Evolutionary conservation across 129 eudicot genomes (phyloP).

Genomic region (Logfia minima): DNA sequence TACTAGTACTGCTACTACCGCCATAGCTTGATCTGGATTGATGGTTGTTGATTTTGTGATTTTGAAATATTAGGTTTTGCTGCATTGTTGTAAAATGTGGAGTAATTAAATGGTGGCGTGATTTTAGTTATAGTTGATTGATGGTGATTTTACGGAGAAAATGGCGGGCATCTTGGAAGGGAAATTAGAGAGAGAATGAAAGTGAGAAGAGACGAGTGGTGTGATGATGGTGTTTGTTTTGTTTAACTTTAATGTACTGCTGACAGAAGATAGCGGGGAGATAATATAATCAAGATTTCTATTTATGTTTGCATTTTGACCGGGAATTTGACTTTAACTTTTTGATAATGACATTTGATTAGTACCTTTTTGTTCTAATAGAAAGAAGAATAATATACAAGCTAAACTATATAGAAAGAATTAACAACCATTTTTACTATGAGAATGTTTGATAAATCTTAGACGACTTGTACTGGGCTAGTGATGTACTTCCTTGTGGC

Average conservation of each 20-base stretch:
- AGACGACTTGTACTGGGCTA: too few relatives aligned
- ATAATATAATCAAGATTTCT: conserved; percentile 2
- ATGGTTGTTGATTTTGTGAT: conserved; percentile 19
- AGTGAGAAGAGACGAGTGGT: conserved; percentile 28
- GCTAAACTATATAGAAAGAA: neutral
- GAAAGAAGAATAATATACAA: neutral
- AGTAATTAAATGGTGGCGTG: conserved; percentile 1
- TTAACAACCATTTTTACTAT: too few relatives aligned
- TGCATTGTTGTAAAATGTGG: conserved; percentile 46
- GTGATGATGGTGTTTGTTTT: conserved; percentile 37
- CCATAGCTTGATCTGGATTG: conserved; percentile 37
- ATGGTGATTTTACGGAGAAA: conserved; percentile 35
- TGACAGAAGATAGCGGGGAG: conserved; percentile 20
- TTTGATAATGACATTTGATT: conserved; percentile 20
- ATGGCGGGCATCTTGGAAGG: conserved; percentile 40
- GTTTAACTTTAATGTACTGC: neutral
- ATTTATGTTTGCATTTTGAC: conserved; percentile 9
- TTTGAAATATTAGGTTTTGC: conserved; percentile 52
- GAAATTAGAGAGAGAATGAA: conserved; percentile 6
- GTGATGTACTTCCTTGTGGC: too few relatives aligned
- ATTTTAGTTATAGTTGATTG: conserved; percentile 9
- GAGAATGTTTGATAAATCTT: too few relatives aligned
- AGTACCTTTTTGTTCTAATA: neutral
- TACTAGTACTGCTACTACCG: conserved; percentile 23
- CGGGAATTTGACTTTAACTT: conserved; percentile 9